Evolutionary conservation across 768 basidiomycete species (phyloP).

Genomic region (Leccinum sublutescens): DNA sequence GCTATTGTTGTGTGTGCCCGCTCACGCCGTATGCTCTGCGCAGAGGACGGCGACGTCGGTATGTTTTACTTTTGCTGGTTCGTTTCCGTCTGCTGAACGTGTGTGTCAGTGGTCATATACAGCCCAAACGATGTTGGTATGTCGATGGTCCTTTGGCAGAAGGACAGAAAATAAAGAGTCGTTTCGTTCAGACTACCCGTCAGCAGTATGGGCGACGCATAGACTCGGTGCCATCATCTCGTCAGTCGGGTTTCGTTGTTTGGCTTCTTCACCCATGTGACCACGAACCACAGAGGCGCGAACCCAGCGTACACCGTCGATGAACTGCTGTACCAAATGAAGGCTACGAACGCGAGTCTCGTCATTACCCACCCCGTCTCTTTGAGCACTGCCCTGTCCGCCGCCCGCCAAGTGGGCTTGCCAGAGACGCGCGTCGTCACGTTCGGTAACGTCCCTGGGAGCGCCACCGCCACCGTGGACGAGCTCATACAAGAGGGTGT

Average conservation of each 20-base stretch:
- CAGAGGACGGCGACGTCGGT: slow-evolving; percentile 57
- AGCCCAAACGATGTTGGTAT: slow-evolving; percentile 64
- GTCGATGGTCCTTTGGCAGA: slow-evolving; percentile 5
- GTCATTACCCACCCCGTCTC: slow-evolving; percentile 32
- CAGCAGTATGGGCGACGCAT: slow-evolving; percentile 59
- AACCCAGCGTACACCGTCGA: slow-evolving; percentile 36
- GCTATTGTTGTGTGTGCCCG: background rate
- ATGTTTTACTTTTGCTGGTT: slow-evolving; percentile 11
- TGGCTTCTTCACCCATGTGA: background rate
- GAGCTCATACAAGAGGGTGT: slow-evolving; percentile 47
- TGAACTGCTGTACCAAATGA: slow-evolving; percentile 35
- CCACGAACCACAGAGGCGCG: slow-evolving; percentile 24
- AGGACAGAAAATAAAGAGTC: background rate
- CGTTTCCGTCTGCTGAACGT: slow-evolving; percentile 4
- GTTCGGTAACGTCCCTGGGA: slow-evolving; percentile 21
- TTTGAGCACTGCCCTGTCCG: slow-evolving; percentile 28
- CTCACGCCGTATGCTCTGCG: background rate
- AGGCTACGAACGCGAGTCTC: slow-evolving; percentile 25
- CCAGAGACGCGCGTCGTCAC: slow-evolving; percentile 29
- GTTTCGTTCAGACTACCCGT: slow-evolving; percentile 47
- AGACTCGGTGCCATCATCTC: slow-evolving; percentile 57
- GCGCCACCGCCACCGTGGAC: slow-evolving; percentile 37
- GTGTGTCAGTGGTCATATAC: slow-evolving; percentile 52
- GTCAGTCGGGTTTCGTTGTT: slow-evolving; percentile 34
- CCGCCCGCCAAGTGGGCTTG: slow-evolving; percentile 31